phyloP scores from a whole-genome alignment of 2,329 filamentous ascomycete species.

The Botryotinia convoluta region DNA sequence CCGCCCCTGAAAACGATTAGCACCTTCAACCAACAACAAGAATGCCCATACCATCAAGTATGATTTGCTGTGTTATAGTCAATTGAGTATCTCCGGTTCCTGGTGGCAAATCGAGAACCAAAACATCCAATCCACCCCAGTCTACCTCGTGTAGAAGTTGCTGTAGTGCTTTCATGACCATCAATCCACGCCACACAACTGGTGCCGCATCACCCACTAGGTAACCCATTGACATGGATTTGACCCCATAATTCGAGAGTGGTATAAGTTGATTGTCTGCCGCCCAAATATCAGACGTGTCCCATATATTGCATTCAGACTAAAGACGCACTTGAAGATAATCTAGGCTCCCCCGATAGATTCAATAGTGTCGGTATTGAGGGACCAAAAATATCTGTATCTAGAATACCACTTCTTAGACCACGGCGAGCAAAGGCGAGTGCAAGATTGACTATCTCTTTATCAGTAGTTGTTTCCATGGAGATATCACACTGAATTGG shows the following conservation, averaged over 20 bases:
- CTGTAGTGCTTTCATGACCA: slow-evolving; percentile 97
- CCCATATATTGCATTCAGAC: slow-evolving; percentile 9
- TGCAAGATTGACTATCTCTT: slow-evolving; percentile 67
- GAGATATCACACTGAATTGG: slow-evolving; percentile 25
- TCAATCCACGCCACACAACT: slow-evolving; percentile 91
- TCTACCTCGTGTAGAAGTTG: slow-evolving; percentile 94
- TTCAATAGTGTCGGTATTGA: slow-evolving; percentile 89
- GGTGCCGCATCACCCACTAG: slow-evolving; percentile 76
- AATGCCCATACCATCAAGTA: slow-evolving; percentile 68
- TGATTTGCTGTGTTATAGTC: slow-evolving; percentile 92
- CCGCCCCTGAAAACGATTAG: slow-evolving; percentile 52
- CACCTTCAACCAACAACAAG: neutral
- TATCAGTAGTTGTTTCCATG: slow-evolving; percentile 6
- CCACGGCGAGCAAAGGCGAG: slow-evolving; percentile 81
- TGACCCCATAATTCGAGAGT: slow-evolving; percentile 89
- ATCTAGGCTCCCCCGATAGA: slow-evolving; percentile 72
- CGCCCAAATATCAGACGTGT: slow-evolving; percentile 29
- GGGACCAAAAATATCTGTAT: slow-evolving; percentile 95
- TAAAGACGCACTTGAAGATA: slow-evolving; percentile 63
- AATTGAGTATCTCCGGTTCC: slow-evolving; percentile 95
- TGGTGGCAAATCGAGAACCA: slow-evolving; percentile 88
- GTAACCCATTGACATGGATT: slow-evolving; percentile 99
- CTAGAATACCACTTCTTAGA: slow-evolving; percentile 80
- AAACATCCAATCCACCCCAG: slow-evolving; percentile 84
- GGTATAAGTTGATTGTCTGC: slow-evolving; percentile 79